A percentile compares a stretch with the other conserved stretches of the same genome.
These are phyloP conservation scores for Microdochium nivale DNA, from an alignment of 2,329 filamentous ascomycete species.

Conservation along the genomic window DNA sequence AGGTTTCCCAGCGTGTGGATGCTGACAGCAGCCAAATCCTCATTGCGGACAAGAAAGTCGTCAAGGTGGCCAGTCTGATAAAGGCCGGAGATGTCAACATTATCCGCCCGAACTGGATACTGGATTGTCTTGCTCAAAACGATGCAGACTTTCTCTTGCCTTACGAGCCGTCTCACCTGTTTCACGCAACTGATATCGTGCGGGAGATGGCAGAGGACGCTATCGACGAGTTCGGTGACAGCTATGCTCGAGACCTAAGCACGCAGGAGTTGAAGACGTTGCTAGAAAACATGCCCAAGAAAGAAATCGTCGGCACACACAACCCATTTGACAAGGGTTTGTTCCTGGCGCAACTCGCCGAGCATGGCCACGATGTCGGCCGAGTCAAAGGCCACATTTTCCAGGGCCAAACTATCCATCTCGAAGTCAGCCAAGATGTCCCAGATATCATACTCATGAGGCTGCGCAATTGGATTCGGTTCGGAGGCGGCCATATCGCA, in stretches of 20 bases:
- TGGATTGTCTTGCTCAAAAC: constrained; percentile 64
- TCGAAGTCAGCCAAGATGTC: constrained; percentile 22
- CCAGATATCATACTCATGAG: constrained; percentile 27
- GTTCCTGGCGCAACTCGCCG: constrained; percentile 47
- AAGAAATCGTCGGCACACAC: constrained; percentile 23
- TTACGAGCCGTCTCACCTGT: constrained; percentile 57
- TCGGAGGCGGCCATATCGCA: constrained; percentile 56
- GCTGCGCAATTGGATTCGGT: constrained; percentile 51
- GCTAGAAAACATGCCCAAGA: constrained; percentile 40
- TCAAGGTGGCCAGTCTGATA: constrained; percentile 77
- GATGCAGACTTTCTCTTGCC: constrained; percentile 54
- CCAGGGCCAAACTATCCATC: constrained; percentile 31
- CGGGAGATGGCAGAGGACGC: constrained; percentile 47
- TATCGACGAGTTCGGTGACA: constrained; percentile 73
- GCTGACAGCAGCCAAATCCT: constrained; percentile 56
- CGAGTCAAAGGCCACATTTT: constrained; percentile 45
- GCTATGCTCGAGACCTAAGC: constrained; percentile 64
- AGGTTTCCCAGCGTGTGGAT: constrained; percentile 64
- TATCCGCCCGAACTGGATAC: constrained; percentile 71
- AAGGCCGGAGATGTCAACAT: constrained; percentile 65
- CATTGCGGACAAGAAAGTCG: constrained; percentile 68
- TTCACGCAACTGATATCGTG: constrained; percentile 54
- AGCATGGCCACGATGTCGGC: constrained; percentile 44
- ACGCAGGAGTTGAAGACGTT: constrained; percentile 52
- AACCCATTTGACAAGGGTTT: constrained; percentile 30